Percentiles rank a stretch among this genome's conserved stretches.
phyloP scores from a whole-genome alignment of 768 basidiomycete species.

The Hericium erinaceus region DNA sequence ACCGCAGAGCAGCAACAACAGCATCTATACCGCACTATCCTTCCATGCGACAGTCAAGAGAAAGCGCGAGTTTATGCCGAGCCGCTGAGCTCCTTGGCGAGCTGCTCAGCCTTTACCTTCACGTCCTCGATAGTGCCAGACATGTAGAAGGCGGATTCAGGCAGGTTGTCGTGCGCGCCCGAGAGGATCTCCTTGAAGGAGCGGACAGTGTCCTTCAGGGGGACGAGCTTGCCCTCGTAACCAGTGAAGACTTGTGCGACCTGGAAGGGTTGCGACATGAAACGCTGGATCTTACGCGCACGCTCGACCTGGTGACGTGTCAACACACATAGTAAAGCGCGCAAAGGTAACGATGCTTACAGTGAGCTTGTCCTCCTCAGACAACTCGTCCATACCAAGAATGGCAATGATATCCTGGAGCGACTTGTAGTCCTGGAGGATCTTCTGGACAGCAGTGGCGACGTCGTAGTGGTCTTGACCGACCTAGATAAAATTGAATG shows the following conservation, averaged over 20 bases:
- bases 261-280: slow-evolving; percentile 99
- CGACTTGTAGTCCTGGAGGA: slow-evolving; percentile 94
- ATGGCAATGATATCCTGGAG: slow-evolving; percentile 99
- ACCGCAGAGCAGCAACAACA: neutral
- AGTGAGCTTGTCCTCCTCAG: slow-evolving; percentile 98
- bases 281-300: slow-evolving; percentile 96
- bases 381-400: slow-evolving; percentile 99
- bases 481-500: slow-evolving; percentile 32
- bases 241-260: slow-evolving; percentile 99
- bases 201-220: slow-evolving; percentile 91
- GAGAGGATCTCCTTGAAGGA: slow-evolving; percentile 98
- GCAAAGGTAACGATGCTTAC: slow-evolving; percentile 35
- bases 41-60: neutral
- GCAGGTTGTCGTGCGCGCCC: slow-evolving; percentile 79
- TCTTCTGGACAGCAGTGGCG: slow-evolving; percentile 95
- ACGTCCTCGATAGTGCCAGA: slow-evolving; percentile 95
- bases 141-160: slow-evolving; percentile 99
- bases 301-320: slow-evolving; percentile 68
- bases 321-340: neutral
- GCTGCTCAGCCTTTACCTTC: slow-evolving; percentile 94
- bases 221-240: slow-evolving; percentile 95
- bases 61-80: slow-evolving; percentile 17
- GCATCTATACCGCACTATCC: neutral
- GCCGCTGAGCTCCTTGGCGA: slow-evolving; percentile 85
- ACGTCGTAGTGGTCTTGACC: slow-evolving; percentile 92